Percentiles rank a stretch among this genome's conserved stretches.
phyloP scores from a whole-genome alignment of 306 rosid species.

The Luffa acutangula region DNA sequence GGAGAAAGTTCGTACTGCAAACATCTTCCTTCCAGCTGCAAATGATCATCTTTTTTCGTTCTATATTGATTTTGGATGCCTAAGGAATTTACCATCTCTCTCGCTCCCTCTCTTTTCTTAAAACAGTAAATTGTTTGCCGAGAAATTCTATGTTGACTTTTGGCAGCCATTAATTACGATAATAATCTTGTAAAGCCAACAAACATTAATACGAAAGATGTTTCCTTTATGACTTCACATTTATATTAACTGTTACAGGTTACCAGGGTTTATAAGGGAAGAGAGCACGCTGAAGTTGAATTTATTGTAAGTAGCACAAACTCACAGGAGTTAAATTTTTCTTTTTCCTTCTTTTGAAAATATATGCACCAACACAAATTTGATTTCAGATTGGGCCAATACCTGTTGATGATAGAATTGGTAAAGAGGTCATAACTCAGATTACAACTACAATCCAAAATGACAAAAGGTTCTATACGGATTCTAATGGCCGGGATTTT shows the following conservation, averaged over 20 bases:
- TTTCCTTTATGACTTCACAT: background rate
- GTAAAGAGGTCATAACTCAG: constrained; percentile 30
- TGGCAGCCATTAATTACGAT: background rate
- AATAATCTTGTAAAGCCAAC: background rate
- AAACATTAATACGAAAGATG: background rate
- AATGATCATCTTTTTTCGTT: background rate
- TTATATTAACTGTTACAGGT: constrained; percentile 14
- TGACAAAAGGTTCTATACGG: constrained; percentile 23
- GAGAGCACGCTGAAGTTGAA: constrained; percentile 34
- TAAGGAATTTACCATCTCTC: background rate
- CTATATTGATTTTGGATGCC: background rate
- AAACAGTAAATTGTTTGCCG: background rate
- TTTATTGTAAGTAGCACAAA: constrained; percentile 18
- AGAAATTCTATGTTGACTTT: background rate
- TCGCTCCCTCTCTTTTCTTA: background rate
- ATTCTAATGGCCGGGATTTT: constrained; percentile 37
- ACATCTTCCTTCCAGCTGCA: background rate
- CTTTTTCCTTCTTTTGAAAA: background rate
- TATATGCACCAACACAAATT: background rate
- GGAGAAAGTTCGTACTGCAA: background rate
- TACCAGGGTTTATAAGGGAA: constrained; percentile 35
- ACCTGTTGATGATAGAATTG: constrained; percentile 31
- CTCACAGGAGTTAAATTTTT: background rate
- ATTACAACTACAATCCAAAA: constrained; percentile 20
- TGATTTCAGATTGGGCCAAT: constrained; percentile 30